These are phyloP conservation scores for Phaffomyces opuntiae DNA, from an alignment of 805 yeast species.

Conservation along the genomic window DNA sequence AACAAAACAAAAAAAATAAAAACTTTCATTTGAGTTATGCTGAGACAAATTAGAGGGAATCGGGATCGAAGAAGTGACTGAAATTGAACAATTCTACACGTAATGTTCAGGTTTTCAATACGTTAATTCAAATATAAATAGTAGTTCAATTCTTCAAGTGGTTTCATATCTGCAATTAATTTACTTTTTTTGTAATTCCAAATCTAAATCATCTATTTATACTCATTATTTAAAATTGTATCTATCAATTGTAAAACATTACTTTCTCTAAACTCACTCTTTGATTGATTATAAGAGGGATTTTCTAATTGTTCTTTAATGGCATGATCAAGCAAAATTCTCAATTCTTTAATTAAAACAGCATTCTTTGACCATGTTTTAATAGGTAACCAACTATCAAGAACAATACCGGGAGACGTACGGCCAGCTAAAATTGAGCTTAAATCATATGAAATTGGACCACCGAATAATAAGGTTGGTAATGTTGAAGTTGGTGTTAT, in stretches of 20 bases:
- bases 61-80: background rate
- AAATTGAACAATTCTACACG: too few species aligned
- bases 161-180: too few species aligned
- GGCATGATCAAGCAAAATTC: constrained; percentile 58
- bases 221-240: constrained; percentile 12
- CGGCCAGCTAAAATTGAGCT: constrained; percentile 32
- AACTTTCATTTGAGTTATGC: background rate
- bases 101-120: too few species aligned
- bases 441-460: constrained; percentile 55
- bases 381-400: constrained; percentile 86
- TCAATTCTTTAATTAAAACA: constrained; percentile 66
- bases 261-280: constrained; percentile 20
- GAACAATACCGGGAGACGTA: constrained; percentile 73
- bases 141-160: too few species aligned
- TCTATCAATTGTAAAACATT: constrained; percentile 36
- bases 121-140: too few species aligned
- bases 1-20: too few species aligned
- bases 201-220: background rate
- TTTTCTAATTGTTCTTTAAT: constrained; percentile 53
- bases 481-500: constrained; percentile 74
- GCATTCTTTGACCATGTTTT: constrained; percentile 94
- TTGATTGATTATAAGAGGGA: constrained; percentile 30
- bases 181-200: too few species aligned
- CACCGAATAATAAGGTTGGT: constrained; percentile 77
- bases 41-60: background rate